phyloP scores from a whole-genome alignment of 306 rosid species.

The Arachis hypogaea region DNA sequence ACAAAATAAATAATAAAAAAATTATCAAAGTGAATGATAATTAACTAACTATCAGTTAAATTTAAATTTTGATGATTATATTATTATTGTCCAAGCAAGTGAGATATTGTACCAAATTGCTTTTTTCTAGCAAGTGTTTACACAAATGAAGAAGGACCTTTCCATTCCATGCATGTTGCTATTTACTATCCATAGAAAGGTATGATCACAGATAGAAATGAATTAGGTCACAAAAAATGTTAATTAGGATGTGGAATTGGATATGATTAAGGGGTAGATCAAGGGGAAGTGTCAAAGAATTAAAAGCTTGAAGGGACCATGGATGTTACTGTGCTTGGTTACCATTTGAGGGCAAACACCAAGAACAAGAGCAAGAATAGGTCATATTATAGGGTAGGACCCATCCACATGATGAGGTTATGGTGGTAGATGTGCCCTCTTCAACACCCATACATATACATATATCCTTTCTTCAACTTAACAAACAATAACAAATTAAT shows the following conservation, averaged over 20 bases:
- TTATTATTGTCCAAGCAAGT: too few species aligned
- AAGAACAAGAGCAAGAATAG: neutral
- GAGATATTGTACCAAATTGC: too few species aligned
- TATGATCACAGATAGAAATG: too few species aligned
- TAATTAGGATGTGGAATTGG: slow-evolving; percentile 14
- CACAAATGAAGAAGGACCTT: neutral
- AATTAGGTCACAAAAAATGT: too few species aligned
- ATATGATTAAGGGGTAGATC: neutral
- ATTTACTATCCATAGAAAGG: neutral
- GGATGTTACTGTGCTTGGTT: slow-evolving; percentile 4
- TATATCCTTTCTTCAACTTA: too few species aligned
- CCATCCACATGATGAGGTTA: slow-evolving; percentile 32
- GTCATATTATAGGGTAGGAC: neutral
- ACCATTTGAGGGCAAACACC: neutral
- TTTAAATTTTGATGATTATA: neutral
- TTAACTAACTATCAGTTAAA: too few species aligned
- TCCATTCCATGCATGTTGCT: neutral
- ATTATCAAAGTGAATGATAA: too few species aligned
- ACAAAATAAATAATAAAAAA: too few species aligned
- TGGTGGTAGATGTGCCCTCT: neutral
- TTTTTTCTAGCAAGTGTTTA: slow-evolving; percentile 10
- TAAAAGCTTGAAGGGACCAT: slow-evolving; percentile 34
- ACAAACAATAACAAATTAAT: too few species aligned
- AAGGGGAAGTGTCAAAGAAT: slow-evolving; percentile 4
- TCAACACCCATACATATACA: too few species aligned